These are phyloP conservation scores for Ganoderma boninense DNA, from an alignment of 1,284 basidiomycete species.

Conservation along the genomic window DNA sequence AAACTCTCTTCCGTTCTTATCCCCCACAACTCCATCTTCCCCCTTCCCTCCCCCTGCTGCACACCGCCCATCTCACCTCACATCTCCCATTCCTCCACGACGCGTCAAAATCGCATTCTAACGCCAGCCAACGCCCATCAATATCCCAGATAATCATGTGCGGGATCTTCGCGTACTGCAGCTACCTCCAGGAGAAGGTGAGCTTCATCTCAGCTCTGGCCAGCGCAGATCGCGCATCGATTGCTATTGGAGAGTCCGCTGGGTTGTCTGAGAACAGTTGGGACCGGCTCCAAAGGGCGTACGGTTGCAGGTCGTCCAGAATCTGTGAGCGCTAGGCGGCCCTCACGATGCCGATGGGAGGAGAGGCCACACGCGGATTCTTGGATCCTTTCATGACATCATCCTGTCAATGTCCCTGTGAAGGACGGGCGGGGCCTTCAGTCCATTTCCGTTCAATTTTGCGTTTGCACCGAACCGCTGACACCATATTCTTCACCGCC, in stretches of 20 bases:
- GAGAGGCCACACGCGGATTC: not conserved
- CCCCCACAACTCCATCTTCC: slow-evolving; percentile 18
- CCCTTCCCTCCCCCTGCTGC: not conserved
- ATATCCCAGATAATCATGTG: slow-evolving; percentile 62
- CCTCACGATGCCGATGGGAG: not conserved
- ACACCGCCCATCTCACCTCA: not conserved
- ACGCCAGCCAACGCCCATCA: slow-evolving; percentile 16
- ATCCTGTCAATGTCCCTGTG: not conserved
- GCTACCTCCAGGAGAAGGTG: slow-evolving; percentile 92
- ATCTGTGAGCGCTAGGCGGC: not conserved
- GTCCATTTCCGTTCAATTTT: slow-evolving; percentile 3
- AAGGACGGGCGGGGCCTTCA: not conserved
- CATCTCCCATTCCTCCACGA: slow-evolving; percentile 4
- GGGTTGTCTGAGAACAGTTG: not conserved
- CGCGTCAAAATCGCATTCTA: slow-evolving; percentile 14
- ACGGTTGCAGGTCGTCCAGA: not conserved
- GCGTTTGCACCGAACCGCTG: not conserved
- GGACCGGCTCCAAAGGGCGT: not conserved
- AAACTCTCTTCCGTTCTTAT: slow-evolving; percentile 20
- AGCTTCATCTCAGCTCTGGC: slow-evolving; percentile 33
- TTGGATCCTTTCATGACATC: not conserved
- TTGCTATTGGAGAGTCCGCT: not conserved
- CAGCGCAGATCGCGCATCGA: not conserved
- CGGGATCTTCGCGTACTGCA: slow-evolving; percentile 97
- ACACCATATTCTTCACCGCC: not conserved